Evolutionary conservation across 352 stramenopile genomes (phyloP), one percentile per base, ranked within the genome.

Genomic region (Phytophthora melonis): DNA sequence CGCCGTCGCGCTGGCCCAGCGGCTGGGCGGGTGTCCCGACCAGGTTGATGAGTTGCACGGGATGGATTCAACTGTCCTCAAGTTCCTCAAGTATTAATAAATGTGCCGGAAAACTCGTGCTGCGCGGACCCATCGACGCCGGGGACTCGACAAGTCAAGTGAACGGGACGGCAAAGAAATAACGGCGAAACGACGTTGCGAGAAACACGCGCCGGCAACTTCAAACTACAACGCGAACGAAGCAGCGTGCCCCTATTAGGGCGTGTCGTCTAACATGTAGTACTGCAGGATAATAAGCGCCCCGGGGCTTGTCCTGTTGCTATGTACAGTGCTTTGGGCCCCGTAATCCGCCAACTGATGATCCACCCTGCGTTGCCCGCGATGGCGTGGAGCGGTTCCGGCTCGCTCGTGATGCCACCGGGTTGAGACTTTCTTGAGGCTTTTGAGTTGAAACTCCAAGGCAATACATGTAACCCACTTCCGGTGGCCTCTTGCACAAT

Each of bases 161-260:
- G 68, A 64, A 67, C 41, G 41, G 18, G 36, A 13, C 18, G 25
- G 25, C 21, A 36, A 36, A 58, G 13, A 58, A 34, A 53, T 30
- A 23, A 49, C 65, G 41, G 65, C 58, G 50, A 63, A 63, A 18
- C 41, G n/a, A 43, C 65, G 11, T 52, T 23, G 54, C 53, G 57
- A 61, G 61, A 70, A 70, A 74, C 49, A 70, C 68, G 60, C 66
- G 25, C 58, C 18, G 32, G 39, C 36, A 58, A 59, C 30, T 66
- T 66, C 45, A 70, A 70, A 70, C 21, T 60, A 16, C 39, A 69
- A 57, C 5, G 53, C 50, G 58, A 39, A 56, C 54, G 39, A 71
- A 66, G 55, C 41, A 49, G 23, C 39, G 13, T 49, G 41, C 18
- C 30, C 30, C 30, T 34, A 30, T n/a, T n/a, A 27, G 30, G 30